These are phyloP conservation scores for Lepiota brunneoincarnata DNA, from an alignment of 768 basidiomycete genomes.

Conservation along the genomic window DNA sequence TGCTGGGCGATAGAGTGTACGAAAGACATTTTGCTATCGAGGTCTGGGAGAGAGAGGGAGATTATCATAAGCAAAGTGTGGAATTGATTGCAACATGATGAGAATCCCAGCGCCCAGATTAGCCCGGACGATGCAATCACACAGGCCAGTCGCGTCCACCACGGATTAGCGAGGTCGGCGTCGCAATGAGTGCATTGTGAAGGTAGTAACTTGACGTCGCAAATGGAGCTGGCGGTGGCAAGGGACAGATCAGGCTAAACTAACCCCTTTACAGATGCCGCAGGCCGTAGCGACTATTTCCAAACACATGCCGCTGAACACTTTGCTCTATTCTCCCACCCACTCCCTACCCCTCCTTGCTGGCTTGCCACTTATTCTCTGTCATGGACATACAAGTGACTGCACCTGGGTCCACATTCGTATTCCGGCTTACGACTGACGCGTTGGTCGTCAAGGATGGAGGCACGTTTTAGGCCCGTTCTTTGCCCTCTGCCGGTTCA, in stretches of 20 bases:
- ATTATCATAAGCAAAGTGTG: neutral
- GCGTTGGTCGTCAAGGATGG: constrained; percentile 10
- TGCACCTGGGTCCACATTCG: neutral
- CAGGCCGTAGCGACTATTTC: constrained; percentile 6
- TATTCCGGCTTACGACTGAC: constrained; percentile 10
- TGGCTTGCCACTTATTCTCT: neutral
- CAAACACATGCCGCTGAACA: constrained; percentile 10
- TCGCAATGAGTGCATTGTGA: no score
- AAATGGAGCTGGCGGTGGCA: neutral
- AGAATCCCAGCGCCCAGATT: neutral
- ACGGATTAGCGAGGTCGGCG: no score
- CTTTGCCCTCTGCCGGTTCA: neutral
- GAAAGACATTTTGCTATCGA: constrained; percentile 24
- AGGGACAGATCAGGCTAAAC: constrained; percentile 5
- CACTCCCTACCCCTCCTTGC: neutral
- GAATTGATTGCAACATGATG: constrained; percentile 1
- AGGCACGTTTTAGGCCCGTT: constrained; percentile 1
- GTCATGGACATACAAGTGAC: constrained; percentile 6
- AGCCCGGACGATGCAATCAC: no score
- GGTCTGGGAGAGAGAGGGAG: constrained; percentile 3
- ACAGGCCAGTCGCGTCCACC: no score
- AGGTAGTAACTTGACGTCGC: neutral
- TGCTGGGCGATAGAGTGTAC: constrained; percentile 67
- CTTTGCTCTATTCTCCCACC: constrained; percentile 6
- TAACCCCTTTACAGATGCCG: constrained; percentile 3